A percentile compares a stretch with the other conserved stretches of the same genome.
phyloP scores from a whole-genome alignment of 495 filamentous ascomycete species.

The Penicillium fimorum region DNA sequence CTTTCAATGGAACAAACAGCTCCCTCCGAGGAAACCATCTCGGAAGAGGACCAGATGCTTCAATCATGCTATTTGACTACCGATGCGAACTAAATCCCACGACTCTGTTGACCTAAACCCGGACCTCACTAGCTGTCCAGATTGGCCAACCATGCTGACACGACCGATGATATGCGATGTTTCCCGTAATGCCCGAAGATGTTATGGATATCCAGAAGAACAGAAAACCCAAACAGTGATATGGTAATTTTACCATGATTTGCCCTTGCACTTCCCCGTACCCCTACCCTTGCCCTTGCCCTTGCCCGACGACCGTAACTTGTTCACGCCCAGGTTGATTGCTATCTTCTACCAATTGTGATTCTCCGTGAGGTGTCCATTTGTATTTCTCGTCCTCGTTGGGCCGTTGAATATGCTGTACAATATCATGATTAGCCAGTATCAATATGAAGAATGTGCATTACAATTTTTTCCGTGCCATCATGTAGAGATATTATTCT shows the following conservation, averaged over 20 bases:
- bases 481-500: no score
- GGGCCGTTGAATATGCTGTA: constrained; percentile 16
- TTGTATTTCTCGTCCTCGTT: constrained; percentile 4
- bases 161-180: not conserved
- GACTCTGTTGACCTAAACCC: not conserved
- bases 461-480: not conserved
- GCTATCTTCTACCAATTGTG: constrained; percentile 3
- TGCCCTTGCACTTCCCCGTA: not conserved
- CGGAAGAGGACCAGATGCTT: constrained; percentile 34
- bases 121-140: not conserved
- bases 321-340: constrained; percentile 1
- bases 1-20: constrained; percentile 8
- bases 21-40: constrained; percentile 37
- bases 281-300: no score
- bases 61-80: constrained; percentile 35
- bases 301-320: constrained; percentile 5
- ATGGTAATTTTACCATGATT: constrained; percentile 8
- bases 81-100: constrained; percentile 20
- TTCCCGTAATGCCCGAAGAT: not conserved
- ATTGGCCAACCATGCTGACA: not conserved
- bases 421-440: constrained; percentile 15
- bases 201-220: constrained; percentile 3
- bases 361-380: not conserved
- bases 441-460: constrained; percentile 12
- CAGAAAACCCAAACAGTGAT: not conserved